phyloP scores from a whole-genome alignment of 257 asterid genomes.

The Lycium ferocissimum region DNA sequence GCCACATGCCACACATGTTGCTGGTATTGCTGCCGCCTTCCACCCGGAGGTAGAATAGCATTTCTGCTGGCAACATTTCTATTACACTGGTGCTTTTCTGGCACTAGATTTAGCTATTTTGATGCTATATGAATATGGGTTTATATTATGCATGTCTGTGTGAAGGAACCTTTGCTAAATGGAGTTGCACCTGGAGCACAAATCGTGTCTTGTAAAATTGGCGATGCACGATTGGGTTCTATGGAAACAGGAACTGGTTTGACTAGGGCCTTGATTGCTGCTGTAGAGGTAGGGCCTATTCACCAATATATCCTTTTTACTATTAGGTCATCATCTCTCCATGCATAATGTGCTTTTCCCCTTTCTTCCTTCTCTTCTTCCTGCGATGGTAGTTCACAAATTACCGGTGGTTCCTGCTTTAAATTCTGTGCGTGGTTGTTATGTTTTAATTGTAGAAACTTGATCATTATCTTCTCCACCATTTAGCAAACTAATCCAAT shows the following conservation, averaged over 20 bases:
- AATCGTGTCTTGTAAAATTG: conserved; percentile 92
- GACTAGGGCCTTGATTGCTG: conserved; percentile 93
- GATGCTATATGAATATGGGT: neutral
- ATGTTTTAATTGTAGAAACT: neutral
- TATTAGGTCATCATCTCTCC: conserved; percentile 15
- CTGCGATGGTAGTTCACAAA: conserved; percentile 3
- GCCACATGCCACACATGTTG: conserved; percentile 99
- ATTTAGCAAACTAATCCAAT: neutral
- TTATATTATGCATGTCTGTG: conserved; percentile 34
- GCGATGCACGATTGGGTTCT: conserved; percentile 95
- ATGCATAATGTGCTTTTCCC: conserved; percentile 2
- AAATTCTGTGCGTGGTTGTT: neutral
- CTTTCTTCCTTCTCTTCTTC: conserved; percentile 13
- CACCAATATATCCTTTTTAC: conserved; percentile 3
- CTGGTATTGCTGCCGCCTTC: conserved; percentile 95
- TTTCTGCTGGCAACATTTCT: conserved; percentile 8
- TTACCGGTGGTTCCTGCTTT: neutral
- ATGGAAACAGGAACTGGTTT: conserved; percentile 99
- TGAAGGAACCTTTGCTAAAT: conserved; percentile 90
- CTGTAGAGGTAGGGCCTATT: conserved; percentile 72
- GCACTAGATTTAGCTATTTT: neutral
- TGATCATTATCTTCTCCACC: neutral
- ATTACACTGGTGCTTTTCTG: neutral
- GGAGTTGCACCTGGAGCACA: conserved; percentile 99
- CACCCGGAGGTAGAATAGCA: conserved; percentile 65